Evolutionary conservation across 2,329 filamentous ascomycete species (phyloP).

Genomic region (Aureobasidium zeae): DNA sequence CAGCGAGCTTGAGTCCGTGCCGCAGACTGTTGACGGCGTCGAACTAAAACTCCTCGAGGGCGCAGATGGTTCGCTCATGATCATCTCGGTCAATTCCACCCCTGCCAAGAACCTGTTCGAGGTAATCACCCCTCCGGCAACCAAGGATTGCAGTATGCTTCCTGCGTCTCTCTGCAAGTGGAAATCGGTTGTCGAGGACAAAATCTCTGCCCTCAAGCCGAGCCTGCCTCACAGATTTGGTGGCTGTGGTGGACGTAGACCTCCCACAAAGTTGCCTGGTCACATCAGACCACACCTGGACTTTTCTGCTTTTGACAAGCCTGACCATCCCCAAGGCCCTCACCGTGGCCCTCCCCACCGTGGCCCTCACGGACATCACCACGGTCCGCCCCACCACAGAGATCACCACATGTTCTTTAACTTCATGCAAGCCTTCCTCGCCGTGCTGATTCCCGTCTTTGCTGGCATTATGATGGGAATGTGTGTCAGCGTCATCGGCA

Average conservation of each 20-base stretch:
- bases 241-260: constrained; percentile 20
- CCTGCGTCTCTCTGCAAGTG: constrained; percentile 47
- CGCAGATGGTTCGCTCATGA: constrained; percentile 45
- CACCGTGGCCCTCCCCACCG: constrained; percentile 15
- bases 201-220: constrained; percentile 34
- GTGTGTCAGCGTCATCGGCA: constrained; percentile 56
- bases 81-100: constrained; percentile 38
- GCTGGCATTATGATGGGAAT: constrained; percentile 62
- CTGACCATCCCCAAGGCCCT: neutral
- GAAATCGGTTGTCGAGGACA: constrained; percentile 42
- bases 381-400: constrained; percentile 23
- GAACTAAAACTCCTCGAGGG: constrained; percentile 55
- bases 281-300: constrained; percentile 22
- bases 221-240: constrained; percentile 19
- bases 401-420: constrained; percentile 31
- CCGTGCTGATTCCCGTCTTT: constrained; percentile 58
- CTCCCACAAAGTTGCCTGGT: constrained; percentile 21
- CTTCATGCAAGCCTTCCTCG: constrained; percentile 47
- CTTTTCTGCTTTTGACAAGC: neutral
- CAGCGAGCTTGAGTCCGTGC: constrained; percentile 46
- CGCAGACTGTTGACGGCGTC: constrained; percentile 46
- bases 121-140: neutral
- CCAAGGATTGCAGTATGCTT: constrained; percentile 29
- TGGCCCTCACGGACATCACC: constrained; percentile 19
- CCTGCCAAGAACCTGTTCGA: constrained; percentile 23